Base-by-base conservation (phyloP, 1,284 basidiomycete species). In the Ceratobasidium sp. region DNA sequence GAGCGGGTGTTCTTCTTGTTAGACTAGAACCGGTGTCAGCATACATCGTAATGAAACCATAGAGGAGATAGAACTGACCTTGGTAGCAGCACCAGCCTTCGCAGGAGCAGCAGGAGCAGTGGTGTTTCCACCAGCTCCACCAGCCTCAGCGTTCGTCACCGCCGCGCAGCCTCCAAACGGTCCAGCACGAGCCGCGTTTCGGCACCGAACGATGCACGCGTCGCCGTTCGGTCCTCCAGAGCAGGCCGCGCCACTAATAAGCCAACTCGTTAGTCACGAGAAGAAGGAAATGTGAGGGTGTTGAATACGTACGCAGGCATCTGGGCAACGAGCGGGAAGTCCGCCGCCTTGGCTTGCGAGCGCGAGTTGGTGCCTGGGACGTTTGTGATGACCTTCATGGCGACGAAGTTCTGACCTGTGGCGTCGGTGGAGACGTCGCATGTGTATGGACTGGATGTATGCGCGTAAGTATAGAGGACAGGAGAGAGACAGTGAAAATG, bases 91-190 rank as follows among this genome's bases (percentile, higher is more conserved):
- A 13, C 48, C 48, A 50, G 33, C 33, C 33, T 20, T 17, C 48
- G 48, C 77, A 46, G 59, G 57, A 61, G 62, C 42, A 20, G 50
- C 59, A 26, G 65, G 44, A 38, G 46, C 46, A 17, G 76, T 56
- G 3, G 67, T 28, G 42, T 56, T 61, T 20, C 68, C 77, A n/a
- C 42, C 77, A 68, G 52, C 54, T 13, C 42, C 71, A 12, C 20
- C 66, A 65, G 48, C 48, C n/a, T 33, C 77, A 57, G 77, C 59
- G 20, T 56, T 71, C 3, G 81, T 80, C 20, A 81, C 81, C 9
- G 81, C 80, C 6, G 77, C 81, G 76, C 82, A 82, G 23, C 79
- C 78, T 23, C 82, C 82, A 77, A 82, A 82, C 0, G 82, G 82
- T 67, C 82, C 82, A 10, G 82, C 82, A 40, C 81, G 61, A 20